A percentile compares a stretch with the other conserved stretches of the same genome.
Evolutionary conservation across 2,329 filamentous ascomycete genomes (phyloP).

Genomic region (Dryadomyces quercus-mongolicae): DNA sequence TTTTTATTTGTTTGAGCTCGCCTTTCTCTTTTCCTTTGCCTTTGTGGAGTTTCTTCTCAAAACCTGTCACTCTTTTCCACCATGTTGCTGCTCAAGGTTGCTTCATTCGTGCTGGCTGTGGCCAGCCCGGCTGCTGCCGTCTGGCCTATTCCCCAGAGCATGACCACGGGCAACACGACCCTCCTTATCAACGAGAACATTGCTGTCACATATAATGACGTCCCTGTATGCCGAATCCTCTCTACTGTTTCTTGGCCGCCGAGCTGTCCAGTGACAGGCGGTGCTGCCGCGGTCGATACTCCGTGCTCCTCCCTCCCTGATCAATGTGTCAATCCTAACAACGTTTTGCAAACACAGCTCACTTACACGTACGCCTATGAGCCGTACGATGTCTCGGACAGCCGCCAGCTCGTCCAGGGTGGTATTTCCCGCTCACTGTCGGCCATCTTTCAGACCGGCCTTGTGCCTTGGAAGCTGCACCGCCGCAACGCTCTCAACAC

Average conservation of each 20-base stretch:
- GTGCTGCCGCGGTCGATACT: not conserved
- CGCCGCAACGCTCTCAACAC: constrained; percentile 41
- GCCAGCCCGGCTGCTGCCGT: constrained; percentile 34
- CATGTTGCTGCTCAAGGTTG: constrained; percentile 17
- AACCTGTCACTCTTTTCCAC: not conserved
- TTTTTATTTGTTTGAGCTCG: not conserved
- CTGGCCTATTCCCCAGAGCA: constrained; percentile 43
- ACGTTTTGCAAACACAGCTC: constrained; percentile 25
- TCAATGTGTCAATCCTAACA: constrained; percentile 6
- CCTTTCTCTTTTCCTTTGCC: not conserved
- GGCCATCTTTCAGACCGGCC: constrained; percentile 53
- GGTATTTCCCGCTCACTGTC: constrained; percentile 47
- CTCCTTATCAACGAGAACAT: constrained; percentile 42
- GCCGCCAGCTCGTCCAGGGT: constrained; percentile 41
- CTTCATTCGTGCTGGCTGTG: constrained; percentile 27
- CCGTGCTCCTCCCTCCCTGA: constrained; percentile 8
- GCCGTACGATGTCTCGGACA: constrained; percentile 28
- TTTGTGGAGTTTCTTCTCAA: not conserved
- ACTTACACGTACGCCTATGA: constrained; percentile 32
- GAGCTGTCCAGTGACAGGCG: constrained; percentile 6
- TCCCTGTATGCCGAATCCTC: constrained; percentile 35
- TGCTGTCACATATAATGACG: constrained; percentile 46
- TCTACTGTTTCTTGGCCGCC: constrained; percentile 5
- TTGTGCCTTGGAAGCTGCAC: constrained; percentile 71
- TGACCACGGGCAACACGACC: constrained; percentile 37